Base-by-base conservation (phyloP, 495 filamentous ascomycete genomes). In the Penicillium dipodomyicola region DNA sequence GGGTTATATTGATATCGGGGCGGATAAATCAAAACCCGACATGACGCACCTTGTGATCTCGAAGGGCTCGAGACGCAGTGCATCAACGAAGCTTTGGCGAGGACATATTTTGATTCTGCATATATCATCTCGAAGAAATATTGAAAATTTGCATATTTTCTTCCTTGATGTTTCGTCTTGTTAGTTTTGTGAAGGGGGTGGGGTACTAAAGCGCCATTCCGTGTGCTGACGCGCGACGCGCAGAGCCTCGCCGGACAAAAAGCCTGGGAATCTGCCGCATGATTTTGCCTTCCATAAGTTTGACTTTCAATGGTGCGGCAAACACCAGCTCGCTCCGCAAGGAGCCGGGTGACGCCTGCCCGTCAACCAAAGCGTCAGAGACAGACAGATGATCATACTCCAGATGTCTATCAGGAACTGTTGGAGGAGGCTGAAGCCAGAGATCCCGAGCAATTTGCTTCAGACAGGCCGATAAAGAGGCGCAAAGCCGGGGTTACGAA, bases 401-500 rank as follows among this genome's bases (percentile, higher is more conserved):
- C 81, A 2, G 75, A 83, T 43, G 76, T 87, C 0, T 90, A 89
- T 58, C 78, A 68, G 43, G 82, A 90, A 55, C 84, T 91, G 86
- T 74, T 91, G 19, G 76, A 73, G 19, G 86, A 90, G 64, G 85
- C 82, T 27, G 75, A 82, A 47, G 73, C 76, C 46, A 66, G 74
- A 56, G 69, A 75, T 47, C 56, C 67, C 40, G 67, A 58, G 9
- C 61, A 61, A n/a, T 64, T 67, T 33, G 63, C 65, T 8, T 54
- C 65, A 25, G 73, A 72, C 42, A 60, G 73, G 32, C 67, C 72
- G 8, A 54, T 70, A n/a, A 83, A 84, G 53, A 72, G 71, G 62
- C 73, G 78, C 35, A 76, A 68, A 54, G 63, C 76, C 11, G 72
- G 62, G 11, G 72, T 72, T 20, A 62, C 53, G 48, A 58, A 62